Evolutionary conservation across 2,329 filamentous ascomycete genomes (phyloP).

Genomic region (Trichoderma endophyticum): DNA sequence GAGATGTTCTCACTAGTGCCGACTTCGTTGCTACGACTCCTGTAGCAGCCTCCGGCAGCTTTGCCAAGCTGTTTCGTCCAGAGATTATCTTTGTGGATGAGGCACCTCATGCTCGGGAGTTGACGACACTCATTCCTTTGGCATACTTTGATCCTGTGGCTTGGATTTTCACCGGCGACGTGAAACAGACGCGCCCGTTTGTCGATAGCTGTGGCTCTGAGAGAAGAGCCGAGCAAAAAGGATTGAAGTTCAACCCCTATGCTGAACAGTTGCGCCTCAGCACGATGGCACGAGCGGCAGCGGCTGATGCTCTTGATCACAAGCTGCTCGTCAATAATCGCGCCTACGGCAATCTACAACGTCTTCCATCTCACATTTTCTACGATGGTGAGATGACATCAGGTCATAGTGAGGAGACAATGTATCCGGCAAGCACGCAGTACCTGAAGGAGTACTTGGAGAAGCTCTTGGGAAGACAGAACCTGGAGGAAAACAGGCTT

Average conservation of each 20-base stretch:
- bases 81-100: constrained; percentile 87
- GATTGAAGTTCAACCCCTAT: constrained; percentile 31
- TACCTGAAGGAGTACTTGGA: constrained; percentile 33
- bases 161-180: constrained; percentile 47
- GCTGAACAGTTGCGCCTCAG: constrained; percentile 34
- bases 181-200: constrained; percentile 44
- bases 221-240: constrained; percentile 20
- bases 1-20: constrained; percentile 34
- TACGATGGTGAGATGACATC: constrained; percentile 40
- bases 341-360: constrained; percentile 38
- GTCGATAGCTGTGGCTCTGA: constrained; percentile 31
- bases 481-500: constrained; percentile 34
- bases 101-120: constrained; percentile 44
- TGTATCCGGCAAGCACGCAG: constrained; percentile 29
- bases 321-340: constrained; percentile 38
- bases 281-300: constrained; percentile 39
- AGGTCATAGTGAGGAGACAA: constrained; percentile 22
- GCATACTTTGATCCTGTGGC: constrained; percentile 41
- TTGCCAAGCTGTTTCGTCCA: constrained; percentile 61
- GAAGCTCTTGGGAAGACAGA: constrained; percentile 22
- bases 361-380: constrained; percentile 41
- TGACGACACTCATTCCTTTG: constrained; percentile 44
- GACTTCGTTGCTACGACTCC: constrained; percentile 49
- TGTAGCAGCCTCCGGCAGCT: constrained; percentile 39
- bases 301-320: constrained; percentile 31